A percentile compares a stretch with the other conserved stretches of the same genome.
These are phyloP conservation scores for Tillandsia fasciculata DNA, from an alignment of 176 grass and related monocot genomes.

Conservation along the genomic window DNA sequence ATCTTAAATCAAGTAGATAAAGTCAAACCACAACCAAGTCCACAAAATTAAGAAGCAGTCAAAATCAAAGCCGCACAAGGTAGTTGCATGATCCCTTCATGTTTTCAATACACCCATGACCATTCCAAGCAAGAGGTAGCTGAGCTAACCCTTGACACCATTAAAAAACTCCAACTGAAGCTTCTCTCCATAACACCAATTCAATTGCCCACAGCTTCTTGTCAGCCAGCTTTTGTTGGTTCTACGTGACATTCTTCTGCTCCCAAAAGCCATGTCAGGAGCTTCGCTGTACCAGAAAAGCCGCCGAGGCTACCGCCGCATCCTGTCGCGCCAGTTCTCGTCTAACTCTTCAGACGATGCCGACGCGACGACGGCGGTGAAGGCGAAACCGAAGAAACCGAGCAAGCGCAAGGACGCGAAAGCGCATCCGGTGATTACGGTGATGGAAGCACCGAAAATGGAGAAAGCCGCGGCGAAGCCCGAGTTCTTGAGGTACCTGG, in stretches of 20 bases:
- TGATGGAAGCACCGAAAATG: conserved; percentile 13
- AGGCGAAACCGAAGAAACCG: conserved; percentile 11
- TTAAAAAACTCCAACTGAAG: no score
- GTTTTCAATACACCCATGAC: no score
- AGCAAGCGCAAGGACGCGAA: conserved; percentile 1
- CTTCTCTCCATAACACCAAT: no score
- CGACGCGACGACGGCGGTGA: conserved; percentile 3
- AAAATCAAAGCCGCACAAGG: no score
- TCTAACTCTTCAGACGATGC: conserved; percentile 12
- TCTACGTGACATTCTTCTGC: no score
- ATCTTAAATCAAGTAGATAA: no score
- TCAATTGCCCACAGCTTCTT: background rate
- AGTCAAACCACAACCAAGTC: no score
- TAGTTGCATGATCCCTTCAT: no score
- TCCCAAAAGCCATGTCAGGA: conserved; percentile 9
- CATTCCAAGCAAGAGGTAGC: no score
- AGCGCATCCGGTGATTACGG: conserved; percentile 20
- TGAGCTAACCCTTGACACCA: no score
- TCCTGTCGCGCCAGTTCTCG: conserved; percentile 22
- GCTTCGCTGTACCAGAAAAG: conserved; percentile 9
- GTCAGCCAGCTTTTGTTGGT: no score
- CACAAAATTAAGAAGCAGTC: no score
- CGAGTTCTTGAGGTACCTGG: conserved; percentile 42
- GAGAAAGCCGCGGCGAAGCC: conserved; percentile 23
- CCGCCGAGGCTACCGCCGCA: conserved; percentile 22